Evolutionary conservation across 177 flowering plant genomes (phyloP).

Genomic region (Telopea speciosissima): DNA sequence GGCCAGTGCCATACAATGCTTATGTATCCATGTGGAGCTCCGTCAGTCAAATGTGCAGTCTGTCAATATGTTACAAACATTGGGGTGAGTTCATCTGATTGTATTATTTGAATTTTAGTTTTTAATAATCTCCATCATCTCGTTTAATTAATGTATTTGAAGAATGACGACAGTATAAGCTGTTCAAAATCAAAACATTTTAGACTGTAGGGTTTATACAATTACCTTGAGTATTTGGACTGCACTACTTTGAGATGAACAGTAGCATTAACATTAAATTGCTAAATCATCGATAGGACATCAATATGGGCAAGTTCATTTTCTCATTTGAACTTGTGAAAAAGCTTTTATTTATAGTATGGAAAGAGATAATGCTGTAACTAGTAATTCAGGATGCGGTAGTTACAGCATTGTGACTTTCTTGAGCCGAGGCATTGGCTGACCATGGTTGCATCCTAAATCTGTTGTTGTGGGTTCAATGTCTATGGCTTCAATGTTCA

Average conservation of each 20-base stretch:
- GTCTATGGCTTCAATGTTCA: too few relatives aligned
- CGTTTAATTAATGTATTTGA: neutral
- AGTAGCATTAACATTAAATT: too few relatives aligned
- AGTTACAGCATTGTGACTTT: too few relatives aligned
- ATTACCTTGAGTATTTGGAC: neutral
- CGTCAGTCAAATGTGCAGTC: slow-evolving; percentile 88
- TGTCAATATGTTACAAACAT: slow-evolving; percentile 76
- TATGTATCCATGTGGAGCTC: slow-evolving; percentile 90
- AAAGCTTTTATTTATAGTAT: too few relatives aligned
- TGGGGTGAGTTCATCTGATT: slow-evolving; percentile 43
- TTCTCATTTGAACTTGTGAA: too few relatives aligned
- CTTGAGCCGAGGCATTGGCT: neutral
- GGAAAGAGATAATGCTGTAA: too few relatives aligned
- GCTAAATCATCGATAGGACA: neutral
- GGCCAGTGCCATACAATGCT: slow-evolving; percentile 77
- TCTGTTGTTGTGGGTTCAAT: too few relatives aligned
- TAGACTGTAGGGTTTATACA: neutral
- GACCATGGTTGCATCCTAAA: neutral
- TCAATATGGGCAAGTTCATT: neutral
- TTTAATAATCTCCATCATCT: neutral
- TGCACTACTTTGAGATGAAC: neutral
- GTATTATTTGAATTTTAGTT: neutral
- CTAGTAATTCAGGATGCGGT: too few relatives aligned
- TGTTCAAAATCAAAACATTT: neutral
- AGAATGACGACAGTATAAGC: neutral